Percentiles rank a stretch among this genome's conserved stretches.
Conservation (phyloP, 768 basidiomycete species). For the Nidula microcarpa region DNA sequence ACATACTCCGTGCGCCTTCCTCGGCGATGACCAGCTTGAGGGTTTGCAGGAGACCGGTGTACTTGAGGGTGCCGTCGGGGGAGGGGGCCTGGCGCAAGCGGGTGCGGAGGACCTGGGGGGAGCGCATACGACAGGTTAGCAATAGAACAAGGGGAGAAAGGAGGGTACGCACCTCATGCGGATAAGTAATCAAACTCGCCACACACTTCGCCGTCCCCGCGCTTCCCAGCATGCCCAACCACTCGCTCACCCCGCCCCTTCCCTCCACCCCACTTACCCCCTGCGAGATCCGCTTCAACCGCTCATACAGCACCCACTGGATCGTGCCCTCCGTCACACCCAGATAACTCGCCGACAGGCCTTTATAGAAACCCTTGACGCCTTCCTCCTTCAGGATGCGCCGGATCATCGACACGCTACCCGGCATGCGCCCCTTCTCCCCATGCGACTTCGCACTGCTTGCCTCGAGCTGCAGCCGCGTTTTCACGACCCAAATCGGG, state of each 20-base stretch:
- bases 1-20: constrained; percentile 83
- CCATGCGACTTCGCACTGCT: not conserved
- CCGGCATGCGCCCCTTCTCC: constrained; percentile 26
- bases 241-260: constrained; percentile 57
- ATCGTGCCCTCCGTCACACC: constrained; percentile 96
- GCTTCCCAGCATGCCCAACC: constrained; percentile 82
- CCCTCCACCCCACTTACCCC: constrained; percentile 54
- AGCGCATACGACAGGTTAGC: not conserved
- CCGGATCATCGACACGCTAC: constrained; percentile 60
- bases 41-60: constrained; percentile 84
- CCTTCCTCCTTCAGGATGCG: constrained; percentile 82
- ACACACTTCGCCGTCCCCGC: constrained; percentile 93
- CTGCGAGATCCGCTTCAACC: constrained; percentile 83
- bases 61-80: constrained; percentile 74
- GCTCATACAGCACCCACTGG: constrained; percentile 96
- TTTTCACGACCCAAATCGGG: constrained; percentile 99
- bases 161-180: constrained; percentile 94
- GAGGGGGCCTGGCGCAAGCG: constrained; percentile 80
- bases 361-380: constrained; percentile 88
- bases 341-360: constrained; percentile 89
- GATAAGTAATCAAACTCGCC: constrained; percentile 94
- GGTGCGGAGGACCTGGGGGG: constrained; percentile 78
- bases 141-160: too few species aligned
- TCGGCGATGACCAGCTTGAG: constrained; percentile 82
- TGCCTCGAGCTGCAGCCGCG: constrained; percentile 75